Percentiles rank a stretch among this genome's conserved stretches.
phyloP scores from a whole-genome alignment of 2,329 filamentous ascomycete genomes.

The Dactylonectria macrodidyma region DNA sequence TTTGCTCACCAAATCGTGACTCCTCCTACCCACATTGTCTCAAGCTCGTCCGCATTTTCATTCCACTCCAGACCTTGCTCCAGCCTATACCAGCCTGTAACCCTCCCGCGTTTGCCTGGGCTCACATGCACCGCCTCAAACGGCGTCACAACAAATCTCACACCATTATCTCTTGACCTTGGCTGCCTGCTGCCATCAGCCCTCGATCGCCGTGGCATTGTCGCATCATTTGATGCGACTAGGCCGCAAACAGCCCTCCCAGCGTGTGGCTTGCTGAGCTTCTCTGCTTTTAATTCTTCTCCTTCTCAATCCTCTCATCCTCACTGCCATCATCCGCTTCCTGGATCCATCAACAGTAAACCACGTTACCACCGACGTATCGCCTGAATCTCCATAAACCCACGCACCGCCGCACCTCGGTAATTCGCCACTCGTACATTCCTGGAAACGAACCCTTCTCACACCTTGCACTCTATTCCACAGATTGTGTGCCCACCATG shows the following conservation, averaged over 20 bases:
- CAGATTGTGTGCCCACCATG: constrained; percentile 10
- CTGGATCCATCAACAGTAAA: not conserved
- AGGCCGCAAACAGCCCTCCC: not conserved
- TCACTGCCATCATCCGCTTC: constrained; percentile 12
- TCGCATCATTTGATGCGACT: not conserved
- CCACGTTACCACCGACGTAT: not conserved
- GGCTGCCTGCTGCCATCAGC: constrained; percentile 26
- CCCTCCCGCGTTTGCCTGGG: not conserved
- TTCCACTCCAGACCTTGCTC: constrained; percentile 2
- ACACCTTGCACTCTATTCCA: not conserved
- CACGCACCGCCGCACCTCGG: not conserved
- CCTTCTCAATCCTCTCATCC: not conserved
- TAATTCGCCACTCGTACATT: not conserved
- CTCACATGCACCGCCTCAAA: not conserved
- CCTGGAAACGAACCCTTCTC: not conserved
- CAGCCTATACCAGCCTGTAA: not conserved
- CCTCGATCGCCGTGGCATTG: constrained; percentile 13
- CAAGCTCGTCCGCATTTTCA: not conserved
- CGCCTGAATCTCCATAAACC: not conserved
- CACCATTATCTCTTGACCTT: not conserved
- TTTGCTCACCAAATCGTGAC: constrained; percentile 7
- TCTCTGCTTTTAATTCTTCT: constrained; percentile 1
- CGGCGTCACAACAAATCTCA: not conserved
- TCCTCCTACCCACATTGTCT: not conserved
- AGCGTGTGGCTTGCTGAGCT: not conserved